Evolutionary conservation across 495 filamentous ascomycete species (phyloP).

Genomic region (Neurospora sp.): DNA sequence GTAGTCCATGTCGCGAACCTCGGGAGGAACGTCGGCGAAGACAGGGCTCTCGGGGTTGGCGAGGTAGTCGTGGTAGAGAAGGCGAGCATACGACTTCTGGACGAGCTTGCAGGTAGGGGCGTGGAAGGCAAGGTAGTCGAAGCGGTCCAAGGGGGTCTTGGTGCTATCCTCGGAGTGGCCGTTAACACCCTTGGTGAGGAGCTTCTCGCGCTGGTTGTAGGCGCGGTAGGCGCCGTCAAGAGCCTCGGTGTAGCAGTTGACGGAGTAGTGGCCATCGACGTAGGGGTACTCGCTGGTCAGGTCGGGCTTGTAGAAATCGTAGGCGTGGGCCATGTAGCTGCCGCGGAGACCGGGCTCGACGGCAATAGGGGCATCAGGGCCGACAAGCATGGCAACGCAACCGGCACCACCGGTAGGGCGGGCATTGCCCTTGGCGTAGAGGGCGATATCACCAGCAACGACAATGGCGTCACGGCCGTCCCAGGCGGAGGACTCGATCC

Average conservation of each 20-base stretch:
- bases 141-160: constrained; percentile 74
- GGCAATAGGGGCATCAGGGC: constrained; percentile 82
- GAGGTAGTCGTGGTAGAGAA: constrained; percentile 96
- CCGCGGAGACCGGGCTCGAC: constrained; percentile 88
- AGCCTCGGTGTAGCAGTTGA: constrained; percentile 91
- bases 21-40: constrained; percentile 79
- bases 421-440: constrained; percentile 93
- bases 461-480: constrained; percentile 92
- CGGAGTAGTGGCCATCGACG: constrained; percentile 91
- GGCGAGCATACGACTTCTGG: constrained; percentile 84
- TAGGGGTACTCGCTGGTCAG: constrained; percentile 95
- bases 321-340: constrained; percentile 87
- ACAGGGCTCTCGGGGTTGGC: constrained; percentile 61
- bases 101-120: constrained; percentile 97
- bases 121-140: constrained; percentile 95
- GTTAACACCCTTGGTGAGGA: constrained; percentile 46
- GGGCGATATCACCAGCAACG: constrained; percentile 91
- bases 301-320: constrained; percentile 99
- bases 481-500: constrained; percentile 97
- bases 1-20: constrained; percentile 79
- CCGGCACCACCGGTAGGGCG: constrained; percentile 94
- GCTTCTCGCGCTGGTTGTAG: constrained; percentile 76
- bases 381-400: constrained; percentile 87
- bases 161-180: constrained; percentile 36
- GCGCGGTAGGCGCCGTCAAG: constrained; percentile 94